Percentiles rank a stretch among this genome's conserved stretches.
Evolutionary conservation across 495 filamentous ascomycete species (phyloP).

Genomic region (Talaromyces proteolyticus): DNA sequence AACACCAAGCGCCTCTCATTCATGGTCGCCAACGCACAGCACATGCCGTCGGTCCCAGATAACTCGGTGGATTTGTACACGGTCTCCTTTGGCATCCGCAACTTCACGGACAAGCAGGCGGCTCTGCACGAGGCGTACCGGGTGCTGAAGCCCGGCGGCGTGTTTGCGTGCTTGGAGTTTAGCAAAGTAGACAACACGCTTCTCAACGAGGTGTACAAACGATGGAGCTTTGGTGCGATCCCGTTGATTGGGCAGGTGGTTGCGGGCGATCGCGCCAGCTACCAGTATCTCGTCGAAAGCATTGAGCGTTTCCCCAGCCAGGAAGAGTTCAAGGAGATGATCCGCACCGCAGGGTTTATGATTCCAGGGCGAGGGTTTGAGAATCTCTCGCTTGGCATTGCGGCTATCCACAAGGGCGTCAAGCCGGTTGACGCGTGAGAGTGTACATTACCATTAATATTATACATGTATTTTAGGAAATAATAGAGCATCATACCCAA

Average conservation of each 20-base stretch:
- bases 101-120: constrained; percentile 81
- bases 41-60: constrained; percentile 57
- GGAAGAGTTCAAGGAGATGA: constrained; percentile 78
- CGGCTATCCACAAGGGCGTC: constrained; percentile 93
- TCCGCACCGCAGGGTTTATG: constrained; percentile 80
- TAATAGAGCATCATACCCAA: no score
- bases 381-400: constrained; percentile 85
- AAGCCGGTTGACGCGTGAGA: constrained; percentile 51
- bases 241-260: constrained; percentile 93
- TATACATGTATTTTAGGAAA: no score
- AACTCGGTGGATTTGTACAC: constrained; percentile 85
- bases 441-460: constrained; percentile 4
- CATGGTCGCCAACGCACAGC: constrained; percentile 86
- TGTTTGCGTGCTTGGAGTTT: constrained; percentile 97
- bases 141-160: constrained; percentile 88
- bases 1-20: constrained; percentile 60
- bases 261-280: constrained; percentile 88
- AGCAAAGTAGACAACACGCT: constrained; percentile 68
- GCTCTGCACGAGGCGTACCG: constrained; percentile 78
- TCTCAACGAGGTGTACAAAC: constrained; percentile 84
- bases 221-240: constrained; percentile 93
- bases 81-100: constrained; percentile 94
- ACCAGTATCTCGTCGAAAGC: constrained; percentile 98
- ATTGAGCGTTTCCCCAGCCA: constrained; percentile 91
- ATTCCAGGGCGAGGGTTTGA: constrained; percentile 78